These are phyloP conservation scores for Elsinoe ampelina DNA, from an alignment of 2,329 filamentous ascomycete species.

Conservation along the genomic window DNA sequence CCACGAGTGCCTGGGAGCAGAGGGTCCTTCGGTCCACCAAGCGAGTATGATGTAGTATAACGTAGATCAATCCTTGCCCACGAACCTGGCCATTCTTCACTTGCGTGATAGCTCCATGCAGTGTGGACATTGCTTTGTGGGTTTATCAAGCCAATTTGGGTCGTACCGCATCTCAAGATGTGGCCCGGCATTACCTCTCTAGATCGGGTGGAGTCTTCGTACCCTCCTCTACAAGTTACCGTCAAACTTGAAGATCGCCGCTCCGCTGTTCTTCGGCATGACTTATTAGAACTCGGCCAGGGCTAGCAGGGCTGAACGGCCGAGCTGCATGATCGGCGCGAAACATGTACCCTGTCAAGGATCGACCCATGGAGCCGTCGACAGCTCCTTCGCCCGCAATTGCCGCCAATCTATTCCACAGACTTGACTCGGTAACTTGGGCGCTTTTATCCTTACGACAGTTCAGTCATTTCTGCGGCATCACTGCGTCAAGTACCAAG, in stretches of 20 bases:
- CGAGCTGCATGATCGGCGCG: background rate
- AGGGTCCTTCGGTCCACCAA: background rate
- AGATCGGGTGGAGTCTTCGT: no score
- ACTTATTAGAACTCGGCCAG: background rate
- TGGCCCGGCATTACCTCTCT: no score
- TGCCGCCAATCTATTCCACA: background rate
- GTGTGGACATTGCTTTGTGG: no score
- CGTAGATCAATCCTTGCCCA: no score
- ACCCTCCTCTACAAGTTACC: no score
- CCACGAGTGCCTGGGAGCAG: background rate
- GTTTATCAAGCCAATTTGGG: no score
- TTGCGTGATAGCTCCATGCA: no score
- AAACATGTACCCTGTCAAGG: background rate
- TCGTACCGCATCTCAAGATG: no score
- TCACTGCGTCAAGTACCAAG: background rate
- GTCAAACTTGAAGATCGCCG: background rate
- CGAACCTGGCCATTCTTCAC: no score
- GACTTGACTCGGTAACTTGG: background rate
- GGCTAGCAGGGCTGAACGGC: background rate
- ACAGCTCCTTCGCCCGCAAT: background rate
- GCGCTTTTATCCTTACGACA: background rate
- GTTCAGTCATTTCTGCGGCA: background rate
- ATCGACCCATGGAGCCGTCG: conserved; percentile 5
- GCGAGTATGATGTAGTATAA: no score
- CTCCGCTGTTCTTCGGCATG: background rate